Evolutionary conservation across 805 yeast genomes (phyloP).

Genomic region (Wickerhamiella parazyma): DNA sequence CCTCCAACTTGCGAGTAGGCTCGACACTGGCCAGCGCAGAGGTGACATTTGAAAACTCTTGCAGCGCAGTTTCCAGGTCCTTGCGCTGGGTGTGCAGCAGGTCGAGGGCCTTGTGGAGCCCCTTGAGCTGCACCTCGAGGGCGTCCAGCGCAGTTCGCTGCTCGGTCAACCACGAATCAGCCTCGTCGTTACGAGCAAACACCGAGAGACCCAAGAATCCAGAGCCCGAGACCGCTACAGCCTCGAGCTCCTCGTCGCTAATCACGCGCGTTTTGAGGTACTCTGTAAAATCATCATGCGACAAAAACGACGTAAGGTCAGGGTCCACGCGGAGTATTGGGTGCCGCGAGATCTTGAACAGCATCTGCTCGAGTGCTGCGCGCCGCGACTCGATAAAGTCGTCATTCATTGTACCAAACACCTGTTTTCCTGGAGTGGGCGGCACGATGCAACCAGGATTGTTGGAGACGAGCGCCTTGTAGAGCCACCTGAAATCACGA

Average conservation of each 20-base stretch:
- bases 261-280: constrained; percentile 40
- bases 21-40: constrained; percentile 60
- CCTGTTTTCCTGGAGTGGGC: constrained; percentile 92
- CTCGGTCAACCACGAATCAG: constrained; percentile 63
- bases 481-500: constrained; percentile 87
- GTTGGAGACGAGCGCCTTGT: constrained; percentile 69
- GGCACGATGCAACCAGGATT: constrained; percentile 89
- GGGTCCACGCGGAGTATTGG: constrained; percentile 49
- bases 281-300: constrained; percentile 51
- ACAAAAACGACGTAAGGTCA: constrained; percentile 67
- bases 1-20: constrained; percentile 49
- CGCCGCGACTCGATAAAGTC: constrained; percentile 81
- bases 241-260: constrained; percentile 38
- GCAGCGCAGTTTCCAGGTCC: constrained; percentile 54
- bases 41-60: constrained; percentile 47
- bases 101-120: constrained; percentile 59
- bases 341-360: constrained; percentile 50
- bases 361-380: constrained; percentile 74
- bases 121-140: constrained; percentile 58
- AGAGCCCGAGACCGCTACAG: constrained; percentile 27
- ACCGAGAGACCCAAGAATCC: constrained; percentile 54
- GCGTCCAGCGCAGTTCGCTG: constrained; percentile 56
- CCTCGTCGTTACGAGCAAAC: constrained; percentile 58
- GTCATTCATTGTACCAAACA: constrained; percentile 81
- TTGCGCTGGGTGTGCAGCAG: constrained; percentile 59